These are phyloP conservation scores for Colletotrichum kahawae DNA, from an alignment of 2,329 filamentous ascomycete genomes.

Conservation along the genomic window DNA sequence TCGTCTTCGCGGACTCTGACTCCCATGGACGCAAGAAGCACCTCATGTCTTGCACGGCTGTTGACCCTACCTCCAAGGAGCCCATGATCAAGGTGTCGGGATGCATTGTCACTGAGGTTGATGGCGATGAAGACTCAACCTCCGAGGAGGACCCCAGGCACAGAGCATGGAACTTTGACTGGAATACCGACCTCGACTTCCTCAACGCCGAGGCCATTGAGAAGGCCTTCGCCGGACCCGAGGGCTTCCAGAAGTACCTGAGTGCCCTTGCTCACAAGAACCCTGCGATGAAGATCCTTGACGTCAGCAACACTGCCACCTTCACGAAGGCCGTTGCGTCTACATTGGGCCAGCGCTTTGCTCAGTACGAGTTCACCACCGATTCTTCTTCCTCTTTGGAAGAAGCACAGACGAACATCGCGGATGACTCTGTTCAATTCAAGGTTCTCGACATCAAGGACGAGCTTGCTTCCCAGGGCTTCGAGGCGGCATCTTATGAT, in stretches of 20 bases:
- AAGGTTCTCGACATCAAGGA: slow-evolving; percentile 35
- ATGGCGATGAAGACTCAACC: neutral
- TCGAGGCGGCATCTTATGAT: slow-evolving; percentile 35
- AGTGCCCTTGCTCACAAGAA: slow-evolving; percentile 27
- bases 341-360: neutral
- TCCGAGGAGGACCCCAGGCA: neutral
- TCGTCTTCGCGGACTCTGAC: neutral
- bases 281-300: slow-evolving; percentile 16
- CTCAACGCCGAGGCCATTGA: slow-evolving; percentile 28
- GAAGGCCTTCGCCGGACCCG: neutral
- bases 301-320: neutral
- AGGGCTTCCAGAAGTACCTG: slow-evolving; percentile 3
- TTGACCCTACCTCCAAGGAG: neutral
- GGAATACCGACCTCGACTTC: slow-evolving; percentile 38
- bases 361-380: neutral
- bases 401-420: slow-evolving; percentile 42
- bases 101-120: slow-evolving; percentile 2
- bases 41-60: neutral
- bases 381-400: neutral
- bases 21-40: neutral
- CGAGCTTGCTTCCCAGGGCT: slow-evolving; percentile 36
- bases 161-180: slow-evolving; percentile 25
- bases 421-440: slow-evolving; percentile 43
- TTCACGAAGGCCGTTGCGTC: neutral
- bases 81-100: neutral